Base-by-base conservation (phyloP, 2,329 filamentous ascomycete species). In the Colletotrichum zoysiae region DNA sequence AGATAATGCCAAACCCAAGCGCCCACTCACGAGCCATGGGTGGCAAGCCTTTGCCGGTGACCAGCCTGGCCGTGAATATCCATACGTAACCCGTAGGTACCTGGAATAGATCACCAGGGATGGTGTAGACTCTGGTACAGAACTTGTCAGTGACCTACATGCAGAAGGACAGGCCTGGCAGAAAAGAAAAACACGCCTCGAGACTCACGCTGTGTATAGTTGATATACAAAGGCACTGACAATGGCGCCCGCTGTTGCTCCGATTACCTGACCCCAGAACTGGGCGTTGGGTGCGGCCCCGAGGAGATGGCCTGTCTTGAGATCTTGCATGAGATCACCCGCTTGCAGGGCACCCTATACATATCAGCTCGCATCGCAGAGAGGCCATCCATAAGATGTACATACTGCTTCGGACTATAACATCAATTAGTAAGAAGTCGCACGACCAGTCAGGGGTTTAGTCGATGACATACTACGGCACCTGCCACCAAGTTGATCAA, bases 241-340 rank as follows among this genome's bases (percentile, higher is more conserved):
- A 14, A 98, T 87, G 0, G 96, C 95, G 1, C 96, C 96, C 2
- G 93, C 90, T 0, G 93, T 92, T 46, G 92, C 94, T 5, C 96
- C 96, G 65, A 99, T 95, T 26, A 98, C 89, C 79, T 99, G 96
- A 0, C 96, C 96, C 87, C 94, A 98, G 80, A 99, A 99, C 78
- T 99, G 96, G 0, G 96, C 96, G 76, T 93, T 96, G 0, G 96
- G 96, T 4, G 94, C 93, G 0, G 96, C 96, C 14, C 95, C 95
- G 0, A 99, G 88, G 0, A 99, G 84, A 81, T 99, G 95, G 0
- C 96, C 96, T 0, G 96, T 98, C 81, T 99, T 99, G 40, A 99
- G 88, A 79, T 99, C 96, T 80, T 99, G 96, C 88, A 99, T 93
- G 67, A 99, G 89, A 81, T 99, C 96, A 11, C 96, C 96, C 3